Base-by-base conservation (phyloP, 2,329 filamentous ascomycete genomes). In the Dendrostoma leiphaemia region DNA sequence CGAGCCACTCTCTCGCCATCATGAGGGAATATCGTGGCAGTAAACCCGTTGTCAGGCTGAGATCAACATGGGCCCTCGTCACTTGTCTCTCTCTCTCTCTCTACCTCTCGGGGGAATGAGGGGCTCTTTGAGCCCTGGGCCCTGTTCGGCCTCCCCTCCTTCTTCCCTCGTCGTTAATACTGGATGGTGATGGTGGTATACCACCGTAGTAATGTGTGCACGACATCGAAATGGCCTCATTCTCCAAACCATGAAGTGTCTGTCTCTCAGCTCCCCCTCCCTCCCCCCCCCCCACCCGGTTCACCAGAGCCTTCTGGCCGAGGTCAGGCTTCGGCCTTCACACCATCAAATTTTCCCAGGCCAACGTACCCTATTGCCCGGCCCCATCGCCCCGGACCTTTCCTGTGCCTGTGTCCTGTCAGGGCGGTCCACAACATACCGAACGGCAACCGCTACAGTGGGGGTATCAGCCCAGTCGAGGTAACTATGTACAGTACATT, bases 51-150 rank as follows among this genome's bases (percentile, higher is more conserved):
- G 37, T 26, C 47, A 49, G 47, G 24, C 28, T 31, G 19, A 31
- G 28, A 34, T 21, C 44, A 23, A 32, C 19, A 31, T 41, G 47
- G 44, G n/a, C n/a, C 44, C 29, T 53, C 50, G 37, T 48, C 51
- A 48, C 44, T 26, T 53, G 44, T 53, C 51, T 53, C 50, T 49
- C 48, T 29, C 41, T 44, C 13, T 15, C n/a, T n/a, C n/a, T n/a
- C n/a, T n/a, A n/a, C n/a, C n/a, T n/a, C n/a, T n/a, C n/a, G n/a
- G n/a, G n/a, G n/a, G n/a, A n/a, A n/a, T n/a, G n/a, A n/a, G n/a
- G n/a, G n/a, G n/a, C n/a, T n/a, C n/a, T n/a, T n/a, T n/a, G n/a
- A n/a, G n/a, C n/a, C n/a, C n/a, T n/a, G n/a, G n/a, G n/a, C n/a
- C n/a, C n/a, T n/a, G n/a, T n/a, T n/a, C n/a, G n/a, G n/a, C n/a